phyloP scores from a whole-genome alignment of 768 basidiomycete genomes.

The Suillus occidentalis region DNA sequence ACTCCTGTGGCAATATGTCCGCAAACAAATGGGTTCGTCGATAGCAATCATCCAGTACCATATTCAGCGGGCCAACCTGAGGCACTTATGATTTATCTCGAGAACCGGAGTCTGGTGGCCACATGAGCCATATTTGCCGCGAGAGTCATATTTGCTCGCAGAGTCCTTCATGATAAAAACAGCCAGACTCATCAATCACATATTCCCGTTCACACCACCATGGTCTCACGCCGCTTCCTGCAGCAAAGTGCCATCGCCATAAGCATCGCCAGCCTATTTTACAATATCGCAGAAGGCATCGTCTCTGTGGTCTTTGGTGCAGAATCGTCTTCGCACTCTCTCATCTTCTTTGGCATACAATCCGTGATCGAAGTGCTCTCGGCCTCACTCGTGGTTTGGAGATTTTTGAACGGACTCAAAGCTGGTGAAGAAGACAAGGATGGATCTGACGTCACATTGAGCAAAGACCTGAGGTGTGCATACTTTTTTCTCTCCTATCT shows the following conservation, averaged over 20 bases:
- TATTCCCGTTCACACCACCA: background rate
- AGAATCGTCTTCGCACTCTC: constrained; percentile 43
- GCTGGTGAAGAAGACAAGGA: constrained; percentile 33
- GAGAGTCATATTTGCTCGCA: background rate
- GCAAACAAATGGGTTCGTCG: background rate
- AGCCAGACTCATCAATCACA: background rate
- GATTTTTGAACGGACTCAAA: constrained; percentile 36
- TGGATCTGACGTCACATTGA: constrained; percentile 16
- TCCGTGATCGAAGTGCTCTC: constrained; percentile 49
- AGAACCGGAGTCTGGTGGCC: background rate
- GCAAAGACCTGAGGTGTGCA: constrained; percentile 8
- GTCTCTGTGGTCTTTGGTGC: constrained; percentile 45
- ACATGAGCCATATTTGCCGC: background rate
- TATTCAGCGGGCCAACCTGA: background rate
- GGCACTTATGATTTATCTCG: background rate
- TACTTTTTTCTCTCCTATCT: background rate
- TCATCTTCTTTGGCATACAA: constrained; percentile 51
- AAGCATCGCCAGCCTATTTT: constrained; percentile 42
- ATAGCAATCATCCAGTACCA: background rate
- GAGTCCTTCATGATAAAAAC: background rate
- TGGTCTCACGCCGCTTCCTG: constrained; percentile 32
- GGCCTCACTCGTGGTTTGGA: constrained; percentile 44
- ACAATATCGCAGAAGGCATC: constrained; percentile 41
- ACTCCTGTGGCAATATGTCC: background rate
- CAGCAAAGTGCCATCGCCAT: constrained; percentile 40